A percentile compares a stretch with the other conserved stretches of the same genome.
phyloP scores from a whole-genome alignment of 768 basidiomycete species.

The Psilocybe cubensis region DNA sequence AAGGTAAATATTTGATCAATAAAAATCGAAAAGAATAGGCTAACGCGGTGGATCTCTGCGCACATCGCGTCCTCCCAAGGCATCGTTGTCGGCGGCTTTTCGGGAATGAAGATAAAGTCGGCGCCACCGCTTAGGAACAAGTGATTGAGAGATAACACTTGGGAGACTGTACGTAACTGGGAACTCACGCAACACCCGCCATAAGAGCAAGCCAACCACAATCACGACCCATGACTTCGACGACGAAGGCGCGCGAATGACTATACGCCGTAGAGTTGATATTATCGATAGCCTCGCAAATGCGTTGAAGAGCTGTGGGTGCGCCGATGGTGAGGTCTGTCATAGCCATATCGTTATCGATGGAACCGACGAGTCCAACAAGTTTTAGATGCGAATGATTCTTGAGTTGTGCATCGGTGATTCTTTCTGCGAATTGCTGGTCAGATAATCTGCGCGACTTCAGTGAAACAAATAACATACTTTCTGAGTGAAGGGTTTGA shows the following conservation, averaged over 20 bases:
- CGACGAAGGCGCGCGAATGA: conserved; percentile 96
- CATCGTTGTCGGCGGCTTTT: conserved; percentile 76
- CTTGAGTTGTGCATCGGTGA: conserved; percentile 73
- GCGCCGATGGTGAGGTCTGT: conserved; percentile 98
- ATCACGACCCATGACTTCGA: conserved; percentile 99
- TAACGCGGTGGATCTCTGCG: conserved; percentile 74
- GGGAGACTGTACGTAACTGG: not conserved
- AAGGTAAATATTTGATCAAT: not conserved
- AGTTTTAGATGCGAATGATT: conserved; percentile 87
- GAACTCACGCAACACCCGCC: conserved; percentile 82
- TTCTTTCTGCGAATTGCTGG: conserved; percentile 52
- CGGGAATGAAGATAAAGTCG: conserved; percentile 98
- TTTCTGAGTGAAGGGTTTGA: conserved; percentile 62
- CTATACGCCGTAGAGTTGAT: conserved; percentile 97
- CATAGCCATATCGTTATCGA: conserved; percentile 99
- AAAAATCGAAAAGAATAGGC: conserved; percentile 25
- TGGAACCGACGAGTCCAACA: conserved; percentile 98
- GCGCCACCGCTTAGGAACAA: conserved; percentile 69
- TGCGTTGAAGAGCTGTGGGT: conserved; percentile 92
- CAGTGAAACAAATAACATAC: conserved; percentile 35
- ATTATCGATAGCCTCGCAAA: conserved; percentile 97
- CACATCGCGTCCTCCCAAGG: conserved; percentile 97
- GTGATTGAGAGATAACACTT: not conserved
- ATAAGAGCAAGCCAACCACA: conserved; percentile 98
- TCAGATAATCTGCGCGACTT: not conserved